A percentile compares a stretch with the other conserved stretches of the same genome.
These are phyloP conservation scores for Neocatenulostroma microsporum DNA, from an alignment of 2,329 filamentous ascomycete species.

Conservation along the genomic window DNA sequence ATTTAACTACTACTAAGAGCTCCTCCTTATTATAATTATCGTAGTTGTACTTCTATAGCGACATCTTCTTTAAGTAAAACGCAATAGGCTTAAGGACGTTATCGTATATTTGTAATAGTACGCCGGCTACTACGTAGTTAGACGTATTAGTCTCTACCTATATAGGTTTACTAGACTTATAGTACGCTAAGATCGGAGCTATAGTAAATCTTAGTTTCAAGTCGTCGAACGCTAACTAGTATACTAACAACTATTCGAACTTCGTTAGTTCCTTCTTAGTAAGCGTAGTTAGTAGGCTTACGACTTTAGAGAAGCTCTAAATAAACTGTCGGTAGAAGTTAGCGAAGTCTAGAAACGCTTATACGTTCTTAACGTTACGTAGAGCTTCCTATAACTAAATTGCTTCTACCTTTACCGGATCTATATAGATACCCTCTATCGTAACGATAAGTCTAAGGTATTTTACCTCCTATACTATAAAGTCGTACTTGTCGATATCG, in stretches of 20 bases:
- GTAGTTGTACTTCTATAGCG: constrained; percentile 8
- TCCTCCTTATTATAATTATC: constrained; percentile 14
- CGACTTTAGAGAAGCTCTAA: constrained; percentile 9
- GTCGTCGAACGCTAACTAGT: constrained; percentile 4
- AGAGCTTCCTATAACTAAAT: too few relatives aligned
- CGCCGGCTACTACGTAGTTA: not conserved
- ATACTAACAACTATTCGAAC: constrained; percentile 7
- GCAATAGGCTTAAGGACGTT: not conserved
- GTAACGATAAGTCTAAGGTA: constrained; percentile 21
- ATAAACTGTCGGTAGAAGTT: constrained; percentile 15
- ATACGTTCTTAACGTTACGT: constrained; percentile 18
- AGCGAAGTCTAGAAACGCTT: constrained; percentile 15
- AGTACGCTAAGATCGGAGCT: constrained; percentile 8
- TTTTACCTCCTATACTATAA: constrained; percentile 22
- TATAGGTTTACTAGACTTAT: constrained; percentile 6
- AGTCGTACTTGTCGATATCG: constrained; percentile 21
- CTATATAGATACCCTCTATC: constrained; percentile 18
- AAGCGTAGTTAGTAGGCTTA: constrained; percentile 7
- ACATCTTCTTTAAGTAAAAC: constrained; percentile 3
- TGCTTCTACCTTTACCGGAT: too few relatives aligned
- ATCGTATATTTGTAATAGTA: not conserved
- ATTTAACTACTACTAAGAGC: constrained; percentile 11
- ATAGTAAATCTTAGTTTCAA: constrained; percentile 6
- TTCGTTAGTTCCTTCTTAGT: constrained; percentile 8
- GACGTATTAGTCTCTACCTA: constrained; percentile 6